Base-by-base conservation (phyloP, 352 stramenopile genomes). In the Phytophthora ramorum region DNA sequence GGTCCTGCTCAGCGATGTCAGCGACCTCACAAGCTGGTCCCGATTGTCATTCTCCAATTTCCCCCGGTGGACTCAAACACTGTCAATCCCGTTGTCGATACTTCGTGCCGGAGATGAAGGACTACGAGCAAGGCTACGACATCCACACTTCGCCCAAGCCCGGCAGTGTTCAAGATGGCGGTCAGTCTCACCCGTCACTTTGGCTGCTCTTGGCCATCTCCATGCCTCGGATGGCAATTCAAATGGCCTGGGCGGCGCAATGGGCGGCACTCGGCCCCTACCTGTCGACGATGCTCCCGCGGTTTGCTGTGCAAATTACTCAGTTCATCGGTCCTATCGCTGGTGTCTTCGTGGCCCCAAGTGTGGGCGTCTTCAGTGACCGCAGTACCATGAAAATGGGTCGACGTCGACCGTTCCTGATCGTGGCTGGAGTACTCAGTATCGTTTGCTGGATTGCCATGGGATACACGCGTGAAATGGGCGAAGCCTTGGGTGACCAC, bases 171-270 rank as follows among this genome's bases (percentile, higher is more conserved):
- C 47, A 63, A 41, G 56, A 46, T n/a, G 52, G 7, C 20, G 47
- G 5, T 9, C 20, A 17, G 26, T 53, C 52, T 20, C 63, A 76
- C 35, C 67, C 67, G 2, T 89, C 77, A 12, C 53, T 85, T 32
- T 63, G 53, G 52, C 62, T 78, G 45, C 58, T 89, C 9, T 43
- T 89, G 24, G 65, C 70, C 0, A 63, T 89, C 14, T 87, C 77
- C 20, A 69, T 84, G 49, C 77, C 77, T 12, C 75, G 76, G 20
- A 78, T 89, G 73, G 77, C 75, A 14, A 81, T 89, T 35, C 62
- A 76, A 24, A 85, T 87, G 75, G 78, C 77, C 0, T 89, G 77
- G 77, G 61, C 77, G 26, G 77, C 80, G 13, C 80, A 89, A 64
- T 90, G 76, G 78, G 76, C 76, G 7, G 78, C 73, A 10, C 52